phyloP scores from a whole-genome alignment of 2,329 filamentous ascomycete genomes.

The Ramichloridium luteum region DNA sequence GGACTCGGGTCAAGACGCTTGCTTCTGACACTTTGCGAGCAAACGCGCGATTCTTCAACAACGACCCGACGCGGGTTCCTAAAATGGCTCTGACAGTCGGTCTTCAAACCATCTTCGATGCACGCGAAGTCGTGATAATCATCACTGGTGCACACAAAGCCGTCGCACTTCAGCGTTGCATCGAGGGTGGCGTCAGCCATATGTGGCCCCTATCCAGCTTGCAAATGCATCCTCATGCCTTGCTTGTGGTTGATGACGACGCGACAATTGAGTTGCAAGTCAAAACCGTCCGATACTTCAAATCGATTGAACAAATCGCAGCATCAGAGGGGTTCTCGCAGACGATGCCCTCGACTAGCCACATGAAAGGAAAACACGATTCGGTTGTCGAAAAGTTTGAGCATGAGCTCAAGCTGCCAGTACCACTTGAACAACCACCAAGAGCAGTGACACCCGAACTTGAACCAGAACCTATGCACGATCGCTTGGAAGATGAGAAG shows the following conservation, averaged over 20 bases:
- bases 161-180: constrained; percentile 63
- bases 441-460: constrained; percentile 21
- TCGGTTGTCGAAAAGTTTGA: constrained; percentile 26
- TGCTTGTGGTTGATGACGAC: constrained; percentile 76
- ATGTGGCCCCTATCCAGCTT: constrained; percentile 82
- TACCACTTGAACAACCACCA: constrained; percentile 16
- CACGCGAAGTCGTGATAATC: constrained; percentile 70
- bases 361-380: constrained; percentile 23
- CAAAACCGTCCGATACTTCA: constrained; percentile 37
- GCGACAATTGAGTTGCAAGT: constrained; percentile 37
- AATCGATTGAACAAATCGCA: constrained; percentile 37
- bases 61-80: constrained; percentile 61
- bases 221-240: constrained; percentile 67
- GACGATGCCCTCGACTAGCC: constrained; percentile 26
- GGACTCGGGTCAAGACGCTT: constrained; percentile 75
- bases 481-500: too few relatives aligned
- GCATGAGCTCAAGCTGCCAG: too few relatives aligned
- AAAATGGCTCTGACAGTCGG: constrained; percentile 76
- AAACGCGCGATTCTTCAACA: constrained; percentile 73
- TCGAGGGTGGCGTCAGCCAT: constrained; percentile 74
- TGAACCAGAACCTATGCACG: constrained; percentile 23
- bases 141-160: constrained; percentile 74
- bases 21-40: constrained; percentile 78
- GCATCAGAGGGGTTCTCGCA: constrained; percentile 34
- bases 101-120: constrained; percentile 68